Conservation (phyloP, 73 alveolate genomes). For the Blepharisma japonicum region DNA sequence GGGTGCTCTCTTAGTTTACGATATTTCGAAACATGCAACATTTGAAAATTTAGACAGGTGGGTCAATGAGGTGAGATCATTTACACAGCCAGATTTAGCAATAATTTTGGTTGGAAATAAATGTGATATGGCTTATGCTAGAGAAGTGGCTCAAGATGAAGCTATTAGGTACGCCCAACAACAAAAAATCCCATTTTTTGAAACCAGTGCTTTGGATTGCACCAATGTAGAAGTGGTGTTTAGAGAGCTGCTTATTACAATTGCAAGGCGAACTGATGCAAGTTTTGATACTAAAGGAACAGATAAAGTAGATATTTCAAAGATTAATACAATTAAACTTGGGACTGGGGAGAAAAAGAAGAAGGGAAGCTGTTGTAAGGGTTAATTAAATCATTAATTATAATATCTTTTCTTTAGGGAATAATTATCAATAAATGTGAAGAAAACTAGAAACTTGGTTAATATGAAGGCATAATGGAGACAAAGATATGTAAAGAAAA, state of each 20-base stretch:
- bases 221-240: slow-evolving; percentile 30
- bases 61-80: slow-evolving; percentile 14
- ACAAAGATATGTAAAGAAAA: too few species aligned
- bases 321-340: background rate
- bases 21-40: slow-evolving; percentile 30
- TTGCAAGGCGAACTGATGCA: slow-evolving; percentile 10
- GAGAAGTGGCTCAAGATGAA: slow-evolving; percentile 30
- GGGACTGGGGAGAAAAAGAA: background rate
- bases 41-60: slow-evolving; percentile 31
- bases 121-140: background rate
- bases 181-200: slow-evolving; percentile 30
- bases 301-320: background rate
- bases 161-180: slow-evolving; percentile 23
- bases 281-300: background rate
- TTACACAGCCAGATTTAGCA: background rate
- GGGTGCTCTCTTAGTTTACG: slow-evolving; percentile 45
- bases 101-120: slow-evolving; percentile 28
- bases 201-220: slow-evolving; percentile 25
- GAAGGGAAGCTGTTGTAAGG: slow-evolving; percentile 1
- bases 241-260: background rate
- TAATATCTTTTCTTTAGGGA: too few species aligned
- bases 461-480: too few species aligned
- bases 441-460: too few species aligned
- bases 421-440: too few species aligned
- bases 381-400: background rate